Base-by-base conservation (phyloP, 805 yeast species). In the Schwanniomyces occidentalis region DNA sequence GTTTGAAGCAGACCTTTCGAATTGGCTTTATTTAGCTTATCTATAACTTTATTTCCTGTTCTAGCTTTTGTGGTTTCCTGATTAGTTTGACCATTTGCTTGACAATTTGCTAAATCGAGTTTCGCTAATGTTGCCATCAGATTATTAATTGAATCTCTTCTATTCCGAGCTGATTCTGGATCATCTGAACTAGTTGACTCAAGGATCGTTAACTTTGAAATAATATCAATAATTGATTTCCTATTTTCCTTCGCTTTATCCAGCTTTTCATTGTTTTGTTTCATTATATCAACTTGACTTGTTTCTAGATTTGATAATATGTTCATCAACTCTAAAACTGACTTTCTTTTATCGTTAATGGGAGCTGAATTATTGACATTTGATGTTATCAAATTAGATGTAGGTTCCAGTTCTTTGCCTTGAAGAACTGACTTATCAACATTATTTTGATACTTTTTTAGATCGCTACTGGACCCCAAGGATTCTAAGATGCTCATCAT, bases 141-240 rank as follows among this genome's bases (percentile, higher is more conserved):
- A 26, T 52, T 48, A 24, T 42, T 48, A 7, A 56, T 47, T 3
- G 60, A 55, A 18, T 47, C 44, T 27, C 31, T 43, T 43, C 12
- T 38, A 31, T 20, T 31, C 39, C 3, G 23, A 21, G 23, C 12
- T 24, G 8, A 9, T 17, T 5, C 21, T 3, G 34, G 10, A 7
- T 21, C 16, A 9, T 36, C 33, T 12, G 35, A 34, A 7, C n/a
- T n/a, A n/a, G n/a, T n/a, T n/a, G 34, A 20, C 28, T 52, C 56
- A 8, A 52, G 29, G 8, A 30, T 37, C 4, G 55, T 54, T 24
- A 63, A 41, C 0, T 56, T 45, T 4, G 46, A 35, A 66, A 63
- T 60, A 61, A 63, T 60, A 31, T 61, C 63, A 20, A 46, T 42
- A 3, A 61, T 52, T 1, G 67, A 60, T 24, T 49, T 49, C 15